Evolutionary conservation across 2,329 filamentous ascomycete genomes (phyloP).

Genomic region (Zasmidium citrigriseum): DNA sequence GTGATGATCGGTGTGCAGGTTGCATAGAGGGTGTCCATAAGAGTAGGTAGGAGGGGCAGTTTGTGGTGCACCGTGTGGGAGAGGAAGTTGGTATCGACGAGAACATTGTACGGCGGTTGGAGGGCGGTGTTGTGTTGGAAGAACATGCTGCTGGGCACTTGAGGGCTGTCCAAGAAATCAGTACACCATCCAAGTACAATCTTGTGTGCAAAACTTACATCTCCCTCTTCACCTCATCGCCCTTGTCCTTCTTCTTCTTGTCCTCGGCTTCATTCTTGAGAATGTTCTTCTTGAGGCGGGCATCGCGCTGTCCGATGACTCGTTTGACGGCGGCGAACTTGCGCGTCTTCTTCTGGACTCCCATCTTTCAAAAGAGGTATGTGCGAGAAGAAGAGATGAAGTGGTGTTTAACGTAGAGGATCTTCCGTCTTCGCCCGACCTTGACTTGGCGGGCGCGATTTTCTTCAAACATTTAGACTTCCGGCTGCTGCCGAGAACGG

Average conservation of each 20-base stretch:
- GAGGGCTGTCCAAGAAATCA: constrained; percentile 30
- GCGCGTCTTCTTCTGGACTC: constrained; percentile 83
- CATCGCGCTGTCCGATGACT: constrained; percentile 79
- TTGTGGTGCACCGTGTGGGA: constrained; percentile 90
- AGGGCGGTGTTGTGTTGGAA: constrained; percentile 87
- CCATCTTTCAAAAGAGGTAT: constrained; percentile 60
- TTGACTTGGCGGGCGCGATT: background rate
- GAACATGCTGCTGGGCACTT: constrained; percentile 64
- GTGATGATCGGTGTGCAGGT: constrained; percentile 90
- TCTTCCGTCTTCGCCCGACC: background rate
- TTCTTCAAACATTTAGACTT: background rate
- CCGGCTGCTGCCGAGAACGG: background rate
- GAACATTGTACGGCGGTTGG: constrained; percentile 76
- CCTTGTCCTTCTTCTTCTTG: constrained; percentile 56
- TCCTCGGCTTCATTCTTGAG: constrained; percentile 62
- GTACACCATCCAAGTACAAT: background rate
- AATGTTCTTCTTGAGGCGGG: constrained; percentile 78
- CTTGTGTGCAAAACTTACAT: constrained; percentile 51
- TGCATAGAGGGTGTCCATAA: constrained; percentile 93
- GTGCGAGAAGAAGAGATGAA: background rate
- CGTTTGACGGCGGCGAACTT: constrained; percentile 88
- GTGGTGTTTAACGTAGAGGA: background rate
- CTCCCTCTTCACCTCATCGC: constrained; percentile 69
- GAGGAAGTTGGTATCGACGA: constrained; percentile 89
- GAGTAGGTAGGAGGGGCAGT: constrained; percentile 78